Evolutionary conservation across 257 asterid species (phyloP), one percentile per base, ranked within the genome.

Genomic region (Fraxinus anomala): DNA sequence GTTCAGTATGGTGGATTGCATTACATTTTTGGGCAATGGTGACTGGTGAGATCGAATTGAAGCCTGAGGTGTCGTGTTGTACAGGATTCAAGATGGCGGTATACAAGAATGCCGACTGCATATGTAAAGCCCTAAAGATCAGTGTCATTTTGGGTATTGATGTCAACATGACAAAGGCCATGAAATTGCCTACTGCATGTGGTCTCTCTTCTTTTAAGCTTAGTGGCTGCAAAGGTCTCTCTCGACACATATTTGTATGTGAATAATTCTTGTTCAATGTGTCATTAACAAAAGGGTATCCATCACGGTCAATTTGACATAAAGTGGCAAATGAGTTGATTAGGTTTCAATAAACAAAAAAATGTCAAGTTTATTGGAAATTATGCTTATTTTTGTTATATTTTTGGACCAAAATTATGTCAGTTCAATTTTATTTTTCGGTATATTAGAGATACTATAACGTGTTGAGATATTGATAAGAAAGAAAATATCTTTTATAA

Each of bases 111-210:
- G 72, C 77, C 0, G 78, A 71, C 14, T 81, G 85, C 44, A 23
- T 84, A 0, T 84, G 87, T 42, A 24, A 33, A 34, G 87, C 80
- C 11, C 14, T 83, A 0, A 36, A 33, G 6, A 72, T 4, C 0
- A 24, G 69, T 19, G 54, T 23, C 3, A 49, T 61, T 31, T 30
- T 77, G 0, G 85, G 87, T 1, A 40, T 83, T 30, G 66, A 47
- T 14, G 9, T 83, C 67, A 71, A 84, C 65, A 68, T 79, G 63
- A 72, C 80, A 26, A 72, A 68, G 77, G 87, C 85, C n/a, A n/a
- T 1, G 0, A 70, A 70, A 1, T 16, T 84, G 81, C 73, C 85
- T 39, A 11, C 72, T 13, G 14, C 10, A 4, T 84, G 87, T 73
- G 72, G 77, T 17, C 67, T 84, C 47, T 9, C 73, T 16, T 61